Base-by-base conservation (phyloP, 2,329 filamentous ascomycete species). In the Cryphonectria nitschkei region DNA sequence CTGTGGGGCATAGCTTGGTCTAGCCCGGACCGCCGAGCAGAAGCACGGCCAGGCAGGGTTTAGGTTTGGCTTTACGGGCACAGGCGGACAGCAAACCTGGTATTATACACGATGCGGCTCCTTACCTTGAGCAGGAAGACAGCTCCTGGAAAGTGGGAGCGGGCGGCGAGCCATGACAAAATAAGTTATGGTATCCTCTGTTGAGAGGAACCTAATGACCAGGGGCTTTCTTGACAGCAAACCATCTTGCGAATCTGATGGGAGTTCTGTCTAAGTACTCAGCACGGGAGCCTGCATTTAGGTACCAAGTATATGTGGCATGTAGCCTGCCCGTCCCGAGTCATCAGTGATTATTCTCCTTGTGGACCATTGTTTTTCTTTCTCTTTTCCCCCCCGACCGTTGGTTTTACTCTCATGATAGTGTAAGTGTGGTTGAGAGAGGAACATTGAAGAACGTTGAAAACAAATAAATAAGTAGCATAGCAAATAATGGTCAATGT, bases 1-100 rank as follows among this genome's bases (percentile, higher is more conserved):
- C 43, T 50, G 61, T 64, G 61, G 61, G 39, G 61, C 61, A 32
- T 39, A 32, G 39, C 61, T 46, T n/a, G 39, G 61, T 22, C 61
- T 14, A 64, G 41, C 29, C 22, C n/a, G 39, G 41, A 3, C 9
- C 13, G 29, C 14, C 13, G 26, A 29, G n/a, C 52, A 56, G 3
- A 9, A 29, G 11, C 37, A 37, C 34, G 3, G 34, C 37, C 52
- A 16, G 3, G 52, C n/a, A 50, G 16, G 43, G 43, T 50, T 16
- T 50, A 16, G 43, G 16, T 50, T 6, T 43, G 41, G 41, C 4
- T 43, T 16, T 14, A 43, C 1, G 43, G 46, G 22, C 22, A n/a
- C 8, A n/a, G 22, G 19, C 9, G 46, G 22, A 19, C 22, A 50
- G 46, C 22, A 50, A n/a, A 50, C 19, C 43, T 46, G 7, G 16